phyloP scores from a whole-genome alignment of 2,329 filamentous ascomycete species.

The Penicillium frequentans region DNA sequence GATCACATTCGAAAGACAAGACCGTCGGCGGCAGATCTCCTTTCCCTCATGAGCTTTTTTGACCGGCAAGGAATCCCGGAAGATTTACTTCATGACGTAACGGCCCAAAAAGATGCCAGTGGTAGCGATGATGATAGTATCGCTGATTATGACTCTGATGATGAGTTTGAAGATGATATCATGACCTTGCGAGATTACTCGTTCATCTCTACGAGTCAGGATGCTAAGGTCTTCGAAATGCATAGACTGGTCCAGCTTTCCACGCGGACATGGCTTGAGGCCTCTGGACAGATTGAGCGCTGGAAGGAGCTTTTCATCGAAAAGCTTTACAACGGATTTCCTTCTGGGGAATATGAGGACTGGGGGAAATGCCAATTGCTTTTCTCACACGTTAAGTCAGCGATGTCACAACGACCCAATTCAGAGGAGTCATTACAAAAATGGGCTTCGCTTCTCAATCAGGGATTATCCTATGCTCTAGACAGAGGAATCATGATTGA shows the following conservation, averaged over 20 bases:
- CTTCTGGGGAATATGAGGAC: background rate
- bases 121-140: too few species aligned
- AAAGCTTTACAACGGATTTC: background rate
- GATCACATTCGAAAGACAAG: slow-evolving; percentile 26
- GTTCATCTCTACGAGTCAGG: background rate
- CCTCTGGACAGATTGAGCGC: background rate
- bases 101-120: too few species aligned
- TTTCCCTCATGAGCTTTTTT: slow-evolving; percentile 32
- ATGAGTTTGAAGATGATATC: slow-evolving; percentile 1
- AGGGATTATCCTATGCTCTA: background rate
- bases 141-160: too few species aligned
- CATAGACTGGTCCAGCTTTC: slow-evolving; percentile 10
- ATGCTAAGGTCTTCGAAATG: background rate
- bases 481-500: too few species aligned
- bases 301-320: background rate
- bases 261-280: slow-evolving; percentile 3
- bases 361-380: background rate
- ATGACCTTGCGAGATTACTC: background rate
- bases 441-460: background rate
- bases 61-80: slow-evolving; percentile 25
- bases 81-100: background rate
- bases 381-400: background rate
- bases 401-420: background rate
- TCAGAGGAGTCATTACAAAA: background rate
- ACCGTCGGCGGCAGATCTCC: slow-evolving; percentile 25